Conservation (phyloP, 805 yeast species). For the Barnettozyma pratensis region DNA sequence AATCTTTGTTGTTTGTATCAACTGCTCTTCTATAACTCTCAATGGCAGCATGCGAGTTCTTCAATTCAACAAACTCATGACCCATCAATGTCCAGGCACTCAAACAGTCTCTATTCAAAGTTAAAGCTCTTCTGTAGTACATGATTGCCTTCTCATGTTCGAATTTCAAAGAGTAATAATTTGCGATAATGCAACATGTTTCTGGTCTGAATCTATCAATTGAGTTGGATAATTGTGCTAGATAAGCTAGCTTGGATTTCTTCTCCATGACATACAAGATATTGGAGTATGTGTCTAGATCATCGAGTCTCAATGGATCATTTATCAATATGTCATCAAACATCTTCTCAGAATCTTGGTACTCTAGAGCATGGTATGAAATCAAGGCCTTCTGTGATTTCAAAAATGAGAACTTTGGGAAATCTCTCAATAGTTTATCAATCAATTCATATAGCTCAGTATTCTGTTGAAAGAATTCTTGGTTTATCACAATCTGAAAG, state of each 20-base stretch:
- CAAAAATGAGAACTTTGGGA: constrained; percentile 72
- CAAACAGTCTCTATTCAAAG: constrained; percentile 71
- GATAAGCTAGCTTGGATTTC: constrained; percentile 70
- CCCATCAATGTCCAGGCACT: constrained; percentile 99
- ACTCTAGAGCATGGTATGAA: constrained; percentile 81
- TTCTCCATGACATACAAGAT: constrained; percentile 92
- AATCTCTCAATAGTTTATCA: constrained; percentile 42
- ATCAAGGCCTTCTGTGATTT: constrained; percentile 79
- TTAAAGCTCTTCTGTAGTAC: constrained; percentile 86
- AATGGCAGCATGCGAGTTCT: constrained; percentile 95
- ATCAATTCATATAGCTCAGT: constrained; percentile 47
- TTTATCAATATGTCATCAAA: constrained; percentile 68
- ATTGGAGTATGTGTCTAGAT: constrained; percentile 90
- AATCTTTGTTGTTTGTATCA: constrained; percentile 83
- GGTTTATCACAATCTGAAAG: constrained; percentile 30
- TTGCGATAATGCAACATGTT: constrained; percentile 91
- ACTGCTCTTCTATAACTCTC: constrained; percentile 93
- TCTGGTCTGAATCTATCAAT: constrained; percentile 89
- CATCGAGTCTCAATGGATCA: constrained; percentile 88
- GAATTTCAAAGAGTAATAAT: constrained; percentile 84
- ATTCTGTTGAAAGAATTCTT: constrained; percentile 74
- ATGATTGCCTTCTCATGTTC: constrained; percentile 94
- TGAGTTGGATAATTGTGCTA: constrained; percentile 80
- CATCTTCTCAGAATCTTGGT: constrained; percentile 67
- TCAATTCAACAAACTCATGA: constrained; percentile 94